Evolutionary conservation across 352 stramenopile species (phyloP).

Genomic region (Phytophthora fragariaefolia): DNA sequence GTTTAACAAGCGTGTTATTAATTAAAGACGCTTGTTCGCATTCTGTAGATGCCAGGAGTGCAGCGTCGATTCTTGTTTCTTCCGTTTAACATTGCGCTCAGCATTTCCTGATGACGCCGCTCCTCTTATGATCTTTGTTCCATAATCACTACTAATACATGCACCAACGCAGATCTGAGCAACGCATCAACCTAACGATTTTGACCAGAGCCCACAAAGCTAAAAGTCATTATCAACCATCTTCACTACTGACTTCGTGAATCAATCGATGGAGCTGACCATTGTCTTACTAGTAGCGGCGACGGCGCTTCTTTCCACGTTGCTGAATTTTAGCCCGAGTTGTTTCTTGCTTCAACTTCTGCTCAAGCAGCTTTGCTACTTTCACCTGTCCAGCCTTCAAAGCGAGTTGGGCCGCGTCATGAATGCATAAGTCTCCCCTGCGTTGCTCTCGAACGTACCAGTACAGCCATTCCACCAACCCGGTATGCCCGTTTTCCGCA

Average conservation of each 20-base stretch:
- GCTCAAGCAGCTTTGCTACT: conserved; percentile 9
- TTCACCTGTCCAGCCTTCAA: conserved; percentile 14
- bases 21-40: no score
- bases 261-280: background rate
- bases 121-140: no score
- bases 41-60: no score
- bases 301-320: conserved; percentile 14
- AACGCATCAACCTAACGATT: no score
- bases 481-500: conserved; percentile 17
- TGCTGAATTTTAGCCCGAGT: background rate
- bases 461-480: conserved; percentile 24
- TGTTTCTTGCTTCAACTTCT: conserved; percentile 20
- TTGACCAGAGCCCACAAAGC: no score
- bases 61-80: no score
- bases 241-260: background rate
- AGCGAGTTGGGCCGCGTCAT: conserved; percentile 15
- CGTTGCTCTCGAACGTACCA: conserved; percentile 29
- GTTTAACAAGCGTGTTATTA: no score
- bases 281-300: background rate
- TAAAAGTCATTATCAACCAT: no score
- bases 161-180: no score
- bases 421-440: conserved; percentile 16
- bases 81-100: no score
- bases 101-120: no score
- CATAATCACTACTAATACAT: no score